Evolutionary conservation across 768 basidiomycete species (phyloP).

Genomic region (Boletellus ananas): DNA sequence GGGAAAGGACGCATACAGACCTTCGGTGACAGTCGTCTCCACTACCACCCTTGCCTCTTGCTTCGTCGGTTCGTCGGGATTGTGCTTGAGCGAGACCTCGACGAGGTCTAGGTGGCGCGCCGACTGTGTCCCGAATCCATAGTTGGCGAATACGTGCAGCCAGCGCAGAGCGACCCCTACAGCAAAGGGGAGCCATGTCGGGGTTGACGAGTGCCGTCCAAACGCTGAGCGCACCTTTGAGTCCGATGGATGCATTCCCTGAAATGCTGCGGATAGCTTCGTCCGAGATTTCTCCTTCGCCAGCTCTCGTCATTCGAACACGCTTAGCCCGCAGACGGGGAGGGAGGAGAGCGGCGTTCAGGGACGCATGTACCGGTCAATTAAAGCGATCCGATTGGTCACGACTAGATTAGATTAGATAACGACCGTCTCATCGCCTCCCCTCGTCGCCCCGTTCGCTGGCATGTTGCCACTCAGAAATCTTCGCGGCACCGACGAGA

Average conservation of each 20-base stretch:
- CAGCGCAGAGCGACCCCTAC: conserved; percentile 35
- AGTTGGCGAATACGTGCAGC: conserved; percentile 31
- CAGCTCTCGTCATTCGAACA: neutral
- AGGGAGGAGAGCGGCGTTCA: neutral
- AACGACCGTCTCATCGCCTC: neutral
- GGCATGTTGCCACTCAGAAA: conserved; percentile 34
- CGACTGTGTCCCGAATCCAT: conserved; percentile 20
- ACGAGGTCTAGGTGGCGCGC: conserved; percentile 15
- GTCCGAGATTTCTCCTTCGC: neutral
- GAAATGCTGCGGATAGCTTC: neutral
- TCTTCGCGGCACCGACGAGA: conserved; percentile 70
- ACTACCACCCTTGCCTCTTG: conserved; percentile 38
- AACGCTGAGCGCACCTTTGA: conserved; percentile 18
- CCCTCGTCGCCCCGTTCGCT: conserved; percentile 2
- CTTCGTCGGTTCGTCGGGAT: conserved; percentile 33
- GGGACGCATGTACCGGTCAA: neutral
- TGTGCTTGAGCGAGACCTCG: conserved; percentile 41
- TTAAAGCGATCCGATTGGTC: neutral
- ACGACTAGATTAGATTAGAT: conserved; percentile 11
- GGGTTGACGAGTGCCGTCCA: too few species aligned
- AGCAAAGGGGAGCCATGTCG: neutral
- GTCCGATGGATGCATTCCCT: conserved; percentile 19
- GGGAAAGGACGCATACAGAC: conserved; percentile 26
- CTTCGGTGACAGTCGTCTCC: conserved; percentile 43
- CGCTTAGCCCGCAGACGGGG: neutral